Evolutionary conservation across 1,284 basidiomycete species (phyloP), one percentile per base, ranked within the genome.

Genomic region (Rhodotorula sp.): DNA sequence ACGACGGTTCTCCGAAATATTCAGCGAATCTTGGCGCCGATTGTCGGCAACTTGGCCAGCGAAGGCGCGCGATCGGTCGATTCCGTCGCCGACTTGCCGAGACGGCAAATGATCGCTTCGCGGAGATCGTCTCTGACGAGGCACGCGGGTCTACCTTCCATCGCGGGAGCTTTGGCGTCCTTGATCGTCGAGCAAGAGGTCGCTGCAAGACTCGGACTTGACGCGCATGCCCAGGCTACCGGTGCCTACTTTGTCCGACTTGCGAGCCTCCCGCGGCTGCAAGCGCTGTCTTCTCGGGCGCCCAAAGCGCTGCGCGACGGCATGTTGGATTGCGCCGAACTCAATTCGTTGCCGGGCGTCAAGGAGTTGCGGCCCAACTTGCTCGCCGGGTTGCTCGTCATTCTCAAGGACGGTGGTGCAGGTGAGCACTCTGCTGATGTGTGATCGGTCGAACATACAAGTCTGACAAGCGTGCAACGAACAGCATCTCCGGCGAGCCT

Each of bases 171-270:
- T 4, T 55, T 76, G 55, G 60, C 74, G 16, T 31, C 69, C 4
- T 70, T 74, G 64, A 59, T 67, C n/a, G 43, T 76, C 12, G 69
- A 74, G 54, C 74, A 74, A 26, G 74, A 76, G n/a, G 54, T 66
- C 8, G 59, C 54, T 10, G 52, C 50, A 12, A 18, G 38, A 26
- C 57, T 54, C 16, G 60, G 16, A 2, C 21, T 56, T 10, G 1
- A 19, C 54, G 68, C 71, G 23, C 23, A 61, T 6, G 67, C 66
- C 34, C 50, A 71, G 7, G 28, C 48, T 2, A 56, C 69, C 3
- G 60, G 60, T 6, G 21, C 54, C 19, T 62, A 72, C 26, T 61
- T 71, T 34, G 45, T 68, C 23, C 67, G 60, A 2, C 47, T 74
- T 26, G 58, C 34, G 23, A 49, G n/a, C 6, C 45, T 65, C 6